A percentile compares a stretch with the other conserved stretches of the same genome.
These are phyloP conservation scores for Fusarium miscanthi DNA, from an alignment of 2,329 filamentous ascomycete genomes.

Conservation along the genomic window DNA sequence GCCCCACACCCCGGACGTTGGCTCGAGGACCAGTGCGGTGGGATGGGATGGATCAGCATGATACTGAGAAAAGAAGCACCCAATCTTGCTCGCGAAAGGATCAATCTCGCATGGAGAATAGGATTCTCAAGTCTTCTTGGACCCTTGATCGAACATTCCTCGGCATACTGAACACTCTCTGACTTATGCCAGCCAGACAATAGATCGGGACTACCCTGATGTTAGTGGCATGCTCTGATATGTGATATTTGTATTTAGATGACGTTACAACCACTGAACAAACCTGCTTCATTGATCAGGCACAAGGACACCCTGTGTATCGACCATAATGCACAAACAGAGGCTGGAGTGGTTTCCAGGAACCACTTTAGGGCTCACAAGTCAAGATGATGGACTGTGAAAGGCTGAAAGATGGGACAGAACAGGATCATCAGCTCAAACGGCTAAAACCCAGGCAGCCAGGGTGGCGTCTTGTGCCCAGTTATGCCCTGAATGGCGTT, in stretches of 20 bases:
- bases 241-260: background rate
- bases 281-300: slow-evolving; percentile 12
- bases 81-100: slow-evolving; percentile 17
- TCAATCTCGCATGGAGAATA: slow-evolving; percentile 19
- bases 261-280: slow-evolving; percentile 5
- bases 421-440: slow-evolving; percentile 15
- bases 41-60: background rate
- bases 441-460: slow-evolving; percentile 2
- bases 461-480: slow-evolving; percentile 30
- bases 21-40: slow-evolving; percentile 35
- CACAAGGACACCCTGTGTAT: slow-evolving; percentile 18
- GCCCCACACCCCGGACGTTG: slow-evolving; percentile 45
- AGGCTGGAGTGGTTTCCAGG: background rate
- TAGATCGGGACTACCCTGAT: slow-evolving; percentile 15
- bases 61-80: slow-evolving; percentile 26
- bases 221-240: background rate
- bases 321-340: background rate
- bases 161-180: background rate
- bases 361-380: slow-evolving; percentile 20
- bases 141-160: slow-evolving; percentile 18
- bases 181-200: slow-evolving; percentile 17
- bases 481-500: slow-evolving; percentile 32
- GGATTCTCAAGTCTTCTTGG: slow-evolving; percentile 16
- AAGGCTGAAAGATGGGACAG: slow-evolving; percentile 21
- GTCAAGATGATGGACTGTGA: slow-evolving; percentile 17